Evolutionary conservation across 768 basidiomycete genomes (phyloP).

Genomic region (Coprinellus micaceus): DNA sequence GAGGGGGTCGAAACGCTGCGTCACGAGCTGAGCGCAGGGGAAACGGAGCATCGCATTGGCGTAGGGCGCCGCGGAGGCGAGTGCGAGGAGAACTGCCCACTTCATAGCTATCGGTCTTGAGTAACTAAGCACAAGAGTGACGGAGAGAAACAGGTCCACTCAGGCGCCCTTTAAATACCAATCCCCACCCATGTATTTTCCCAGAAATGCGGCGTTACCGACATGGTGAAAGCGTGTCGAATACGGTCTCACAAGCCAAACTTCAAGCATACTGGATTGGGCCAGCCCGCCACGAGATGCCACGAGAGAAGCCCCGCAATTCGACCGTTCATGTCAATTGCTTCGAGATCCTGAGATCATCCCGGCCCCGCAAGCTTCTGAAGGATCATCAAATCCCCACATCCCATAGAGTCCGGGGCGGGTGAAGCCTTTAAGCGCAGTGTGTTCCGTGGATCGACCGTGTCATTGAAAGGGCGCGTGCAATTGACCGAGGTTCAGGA

Average conservation of each 20-base stretch:
- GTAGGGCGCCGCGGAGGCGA: slow-evolving; percentile 6
- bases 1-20: slow-evolving; percentile 11
- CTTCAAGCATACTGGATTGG: no score
- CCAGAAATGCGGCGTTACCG: no score
- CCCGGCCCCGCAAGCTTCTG: not conserved
- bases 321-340: not conserved
- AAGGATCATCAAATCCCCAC: not conserved
- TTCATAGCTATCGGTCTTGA: no score
- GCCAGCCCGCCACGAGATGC: no score
- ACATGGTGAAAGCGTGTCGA: no score
- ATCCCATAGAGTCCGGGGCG: not conserved
- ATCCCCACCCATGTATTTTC: no score
- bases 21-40: slow-evolving; percentile 12
- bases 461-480: not conserved
- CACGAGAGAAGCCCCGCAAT: not conserved
- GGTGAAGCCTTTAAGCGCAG: not conserved
- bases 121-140: no score
- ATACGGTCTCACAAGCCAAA: not conserved
- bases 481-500: not conserved
- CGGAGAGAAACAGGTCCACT: no score
- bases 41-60: slow-evolving; percentile 10
- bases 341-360: not conserved
- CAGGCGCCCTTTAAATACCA: no score
- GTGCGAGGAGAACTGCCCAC: slow-evolving; percentile 9
- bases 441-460: not conserved